Conservation (phyloP, 805 yeast species). For the Suhomyces prunicola region DNA sequence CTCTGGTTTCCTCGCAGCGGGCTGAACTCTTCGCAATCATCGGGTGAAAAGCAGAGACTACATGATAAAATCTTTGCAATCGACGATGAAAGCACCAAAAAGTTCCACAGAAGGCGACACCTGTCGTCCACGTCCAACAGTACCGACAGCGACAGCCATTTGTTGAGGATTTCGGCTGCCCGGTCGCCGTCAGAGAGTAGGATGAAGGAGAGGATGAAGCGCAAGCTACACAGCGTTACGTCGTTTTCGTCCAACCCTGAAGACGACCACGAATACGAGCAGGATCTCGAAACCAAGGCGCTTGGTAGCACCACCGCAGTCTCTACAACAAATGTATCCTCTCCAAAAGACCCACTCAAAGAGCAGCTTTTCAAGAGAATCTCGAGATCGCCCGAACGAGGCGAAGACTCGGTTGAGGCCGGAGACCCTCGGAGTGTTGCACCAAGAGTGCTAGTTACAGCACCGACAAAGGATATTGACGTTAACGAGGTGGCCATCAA, state of each 20-base stretch:
- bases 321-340: background rate
- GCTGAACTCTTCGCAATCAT: conserved; percentile 6
- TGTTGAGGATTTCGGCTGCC: conserved; percentile 1
- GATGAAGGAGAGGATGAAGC: conserved; percentile 9
- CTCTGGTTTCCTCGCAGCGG: conserved; percentile 46
- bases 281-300: background rate
- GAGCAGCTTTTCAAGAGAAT: conserved; percentile 9
- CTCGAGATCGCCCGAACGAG: conserved; percentile 3
- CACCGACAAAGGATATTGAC: conserved; percentile 2
- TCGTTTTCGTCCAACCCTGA: conserved; percentile 5
- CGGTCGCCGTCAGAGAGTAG: conserved; percentile 4
- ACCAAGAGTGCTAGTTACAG: conserved; percentile 1
- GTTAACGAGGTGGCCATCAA: conserved; percentile 2
- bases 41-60: conserved; percentile 14
- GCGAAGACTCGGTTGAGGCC: background rate
- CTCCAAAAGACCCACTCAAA: background rate
- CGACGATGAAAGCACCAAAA: background rate
- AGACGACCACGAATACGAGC: background rate
- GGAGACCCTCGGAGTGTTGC: background rate
- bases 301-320: background rate
- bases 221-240: background rate
- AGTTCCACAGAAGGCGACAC: background rate
- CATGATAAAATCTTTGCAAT: conserved; percentile 33
- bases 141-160: conserved; percentile 9
- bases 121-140: conserved; percentile 10